Conservation (phyloP, 345 rosid species). For the Eucalyptus polybractea region DNA sequence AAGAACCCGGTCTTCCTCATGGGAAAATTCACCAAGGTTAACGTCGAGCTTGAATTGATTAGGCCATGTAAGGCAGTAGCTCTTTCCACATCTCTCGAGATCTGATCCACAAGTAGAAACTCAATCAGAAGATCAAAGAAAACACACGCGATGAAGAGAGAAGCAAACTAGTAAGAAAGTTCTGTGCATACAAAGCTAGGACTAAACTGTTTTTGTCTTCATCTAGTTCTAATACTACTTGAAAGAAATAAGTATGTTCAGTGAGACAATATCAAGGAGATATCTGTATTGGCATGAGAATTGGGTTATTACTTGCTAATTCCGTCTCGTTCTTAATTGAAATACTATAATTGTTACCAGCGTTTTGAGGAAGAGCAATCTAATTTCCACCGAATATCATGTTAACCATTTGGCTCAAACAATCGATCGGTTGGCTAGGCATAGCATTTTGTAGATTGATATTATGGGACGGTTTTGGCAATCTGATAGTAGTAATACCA, state of each 20-base stretch:
- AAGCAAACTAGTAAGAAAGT: background rate
- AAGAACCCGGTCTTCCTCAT: conserved; percentile 66
- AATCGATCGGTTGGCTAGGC: background rate
- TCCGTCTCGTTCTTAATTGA: background rate
- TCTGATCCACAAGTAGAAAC: conserved; percentile 7
- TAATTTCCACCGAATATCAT: too few species aligned
- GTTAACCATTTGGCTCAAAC: too few species aligned
- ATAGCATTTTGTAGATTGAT: background rate
- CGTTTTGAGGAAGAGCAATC: conserved; percentile 85
- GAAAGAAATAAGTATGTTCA: background rate
- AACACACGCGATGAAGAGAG: background rate
- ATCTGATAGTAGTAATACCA: background rate
- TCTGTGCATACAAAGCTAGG: background rate
- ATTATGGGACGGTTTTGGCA: background rate
- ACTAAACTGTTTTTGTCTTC: background rate
- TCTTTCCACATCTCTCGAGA: conserved; percentile 89
- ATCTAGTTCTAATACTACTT: background rate
- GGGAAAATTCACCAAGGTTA: conserved; percentile 90
- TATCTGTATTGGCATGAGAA: background rate
- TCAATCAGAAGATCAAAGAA: background rate
- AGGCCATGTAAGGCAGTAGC: conserved; percentile 89
- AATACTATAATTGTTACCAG: conserved; percentile 30
- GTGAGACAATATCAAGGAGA: background rate
- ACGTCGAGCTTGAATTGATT: conserved; percentile 86
- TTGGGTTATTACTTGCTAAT: background rate